Conservation (phyloP, 148 eudicot genomes). For the Euryodendron excelsum region DNA sequence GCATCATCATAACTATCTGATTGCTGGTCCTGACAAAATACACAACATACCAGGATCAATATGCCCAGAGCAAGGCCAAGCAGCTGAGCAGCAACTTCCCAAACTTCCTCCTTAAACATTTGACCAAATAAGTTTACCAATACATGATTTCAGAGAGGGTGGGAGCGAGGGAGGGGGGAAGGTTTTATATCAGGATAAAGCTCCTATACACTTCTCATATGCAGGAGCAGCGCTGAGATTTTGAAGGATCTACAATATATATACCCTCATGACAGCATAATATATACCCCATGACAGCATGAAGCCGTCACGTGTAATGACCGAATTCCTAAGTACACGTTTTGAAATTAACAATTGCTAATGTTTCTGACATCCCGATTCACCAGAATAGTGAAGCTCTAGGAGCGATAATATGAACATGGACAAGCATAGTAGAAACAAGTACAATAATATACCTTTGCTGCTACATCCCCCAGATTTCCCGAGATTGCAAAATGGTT, state of each 20-base stretch:
- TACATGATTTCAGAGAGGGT: not conserved
- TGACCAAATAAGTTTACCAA: not conserved
- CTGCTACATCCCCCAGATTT: constrained; percentile 92
- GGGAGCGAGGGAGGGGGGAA: too few relatives aligned
- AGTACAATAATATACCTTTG: constrained; percentile 55
- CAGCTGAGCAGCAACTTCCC: constrained; percentile 97
- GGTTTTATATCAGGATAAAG: too few relatives aligned
- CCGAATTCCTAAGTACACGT: not conserved
- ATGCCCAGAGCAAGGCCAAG: constrained; percentile 89
- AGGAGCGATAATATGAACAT: not conserved
- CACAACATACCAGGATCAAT: constrained; percentile 58
- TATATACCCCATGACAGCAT: too few relatives aligned
- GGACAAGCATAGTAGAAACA: not conserved
- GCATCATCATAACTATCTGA: not conserved
- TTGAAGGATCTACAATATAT: too few relatives aligned
- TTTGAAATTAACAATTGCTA: not conserved
- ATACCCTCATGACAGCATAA: too few relatives aligned
- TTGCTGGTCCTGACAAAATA: not conserved
- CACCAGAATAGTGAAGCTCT: not conserved
- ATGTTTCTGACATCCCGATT: not conserved
- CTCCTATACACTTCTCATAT: too few relatives aligned
- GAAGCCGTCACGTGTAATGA: too few relatives aligned
- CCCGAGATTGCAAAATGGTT: constrained; percentile 86
- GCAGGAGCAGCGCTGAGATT: too few relatives aligned
- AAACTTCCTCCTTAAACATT: constrained; percentile 81